Base-by-base conservation (phyloP, 2,329 filamentous ascomycete genomes). In the Pestalotiopsis sp. region DNA sequence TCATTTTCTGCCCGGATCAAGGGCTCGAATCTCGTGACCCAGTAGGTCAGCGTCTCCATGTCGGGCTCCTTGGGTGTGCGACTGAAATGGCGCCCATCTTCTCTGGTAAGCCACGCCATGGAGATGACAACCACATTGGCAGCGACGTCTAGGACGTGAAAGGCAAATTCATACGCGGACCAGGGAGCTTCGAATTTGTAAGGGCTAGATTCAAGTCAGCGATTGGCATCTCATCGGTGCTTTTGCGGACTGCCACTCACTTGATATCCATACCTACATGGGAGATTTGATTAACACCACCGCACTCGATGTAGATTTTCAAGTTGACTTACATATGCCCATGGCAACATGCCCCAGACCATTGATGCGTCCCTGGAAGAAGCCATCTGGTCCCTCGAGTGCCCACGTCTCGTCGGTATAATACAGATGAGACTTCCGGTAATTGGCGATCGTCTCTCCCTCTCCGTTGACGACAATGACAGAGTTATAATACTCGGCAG, bases 41-140 rank as follows among this genome's bases (percentile, higher is more conserved):
- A 95, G 74, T 95, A 95, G 0, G 88, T 87, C 9, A 95, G 76
- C 0, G 92, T 94, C 31, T 93, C 89, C 80, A 92, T 85, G 72
- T 95, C 92, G 0, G 92, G 91, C 64, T 90, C 87, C 1, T 84
- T 76, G 0, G 87, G 87, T 71, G 71, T 81, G 36, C 73, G 83
- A 69, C 75, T 88, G 75, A 82, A 89, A 7, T 69, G 68, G 20
- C 74, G 83, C 1, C 79, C 83, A 73, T 83, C 85, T 70, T 83
- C 89, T 67, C 78, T 83, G 1, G 92, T 93, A 40, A 93, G 83
- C 93, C 92, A 95, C 0, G 93, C 92, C 93, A 95, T 95, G 4
- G 87, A 89, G 0, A 95, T 73, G 41, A 94, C 87, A 1, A 93
- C 89, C 0, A 95, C 71, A 14, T 89, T 88, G 0, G 91, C 86